Percentiles rank a stretch among this genome's conserved stretches.
Conservation (phyloP, 108 stramenopile genomes). For the Nitzschia inconspicua region DNA sequence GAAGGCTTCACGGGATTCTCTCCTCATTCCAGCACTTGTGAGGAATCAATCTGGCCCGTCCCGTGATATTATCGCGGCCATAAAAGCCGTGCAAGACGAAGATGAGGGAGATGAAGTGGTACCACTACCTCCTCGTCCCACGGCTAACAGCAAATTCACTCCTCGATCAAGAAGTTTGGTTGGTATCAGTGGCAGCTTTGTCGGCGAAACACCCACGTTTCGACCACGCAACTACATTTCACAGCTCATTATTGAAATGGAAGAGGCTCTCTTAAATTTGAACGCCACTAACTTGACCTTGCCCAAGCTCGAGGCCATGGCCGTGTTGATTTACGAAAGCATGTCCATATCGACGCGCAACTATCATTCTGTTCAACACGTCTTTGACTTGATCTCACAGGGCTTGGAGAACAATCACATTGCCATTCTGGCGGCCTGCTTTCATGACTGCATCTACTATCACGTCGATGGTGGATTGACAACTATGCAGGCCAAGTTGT, state of each 20-base stretch:
- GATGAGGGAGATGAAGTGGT: no score
- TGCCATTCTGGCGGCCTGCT: slow-evolving; percentile 37
- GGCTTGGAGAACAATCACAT: slow-evolving; percentile 36
- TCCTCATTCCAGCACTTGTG: no score
- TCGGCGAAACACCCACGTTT: background rate
- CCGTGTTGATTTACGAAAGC: slow-evolving; percentile 51
- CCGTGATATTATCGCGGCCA: no score
- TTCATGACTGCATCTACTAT: slow-evolving; percentile 63
- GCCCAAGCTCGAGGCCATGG: slow-evolving; percentile 32
- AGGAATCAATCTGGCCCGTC: no score
- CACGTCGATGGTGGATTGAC: slow-evolving; percentile 45
- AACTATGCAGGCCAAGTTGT: slow-evolving; percentile 24
- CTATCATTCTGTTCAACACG: slow-evolving; percentile 59
- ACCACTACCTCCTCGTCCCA: no score
- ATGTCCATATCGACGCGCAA: slow-evolving; percentile 40
- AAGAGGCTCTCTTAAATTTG: slow-evolving; percentile 24
- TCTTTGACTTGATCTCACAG: slow-evolving; percentile 40
- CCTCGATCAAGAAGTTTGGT: background rate
- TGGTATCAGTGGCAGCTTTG: background rate
- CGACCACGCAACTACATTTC: slow-evolving; percentile 32
- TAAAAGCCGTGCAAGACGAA: no score
- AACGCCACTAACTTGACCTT: slow-evolving; percentile 6
- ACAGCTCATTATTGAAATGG: slow-evolving; percentile 30
- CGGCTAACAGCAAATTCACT: background rate
- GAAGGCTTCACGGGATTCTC: no score